Evolutionary conservation across 2,329 filamentous ascomycete species (phyloP), one percentile per base, ranked within the genome.

Genomic region (Diatrype stigma): DNA sequence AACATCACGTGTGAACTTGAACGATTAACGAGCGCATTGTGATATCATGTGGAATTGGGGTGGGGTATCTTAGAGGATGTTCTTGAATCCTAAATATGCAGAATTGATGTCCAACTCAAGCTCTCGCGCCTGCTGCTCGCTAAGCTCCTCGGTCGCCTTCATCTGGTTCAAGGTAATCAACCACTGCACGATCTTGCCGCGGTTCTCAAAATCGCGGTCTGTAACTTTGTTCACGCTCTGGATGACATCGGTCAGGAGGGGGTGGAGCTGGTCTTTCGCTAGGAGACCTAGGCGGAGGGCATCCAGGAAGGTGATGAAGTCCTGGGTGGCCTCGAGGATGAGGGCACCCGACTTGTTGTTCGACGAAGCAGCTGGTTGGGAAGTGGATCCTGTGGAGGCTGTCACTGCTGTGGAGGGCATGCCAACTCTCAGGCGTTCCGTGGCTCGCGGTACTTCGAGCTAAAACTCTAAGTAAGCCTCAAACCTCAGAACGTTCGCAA

Each of bases 121-220:
- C 69, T 99, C 91, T 51, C 93, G 79, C 6, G 89, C 89, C 71
- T 96, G 90, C 51, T 93, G 86, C 63, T 96, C 89, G 60, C 81
- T 86, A 60, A 99, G 71, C 68, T 96, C 91, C 63, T 97, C 92
- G 1, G 90, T 91, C 8, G 92, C 94, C 65, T 90, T 90, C 94
- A 99, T 97, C 72, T 96, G 92, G 67, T 99, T 99, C 57, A 99
- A 76, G 6, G 90, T 88, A 63, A 99, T 99, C 59, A 99, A 79
- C 94, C 94, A 99, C 69, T 96, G 92, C 51, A 99, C 91, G 61
- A 99, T 97, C 79, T 97, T 97, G 61, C 89, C 91, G 59, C 95
- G 86, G 66, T 87, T 92, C 60, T 97, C 92, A 67, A 99, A 99
- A 63, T 97, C 93, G 56, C 86, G 83, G 67, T 96, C 91, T 3